Evolutionary conservation across 331 rosid species (phyloP).

Genomic region (Quercus tomentella): DNA sequence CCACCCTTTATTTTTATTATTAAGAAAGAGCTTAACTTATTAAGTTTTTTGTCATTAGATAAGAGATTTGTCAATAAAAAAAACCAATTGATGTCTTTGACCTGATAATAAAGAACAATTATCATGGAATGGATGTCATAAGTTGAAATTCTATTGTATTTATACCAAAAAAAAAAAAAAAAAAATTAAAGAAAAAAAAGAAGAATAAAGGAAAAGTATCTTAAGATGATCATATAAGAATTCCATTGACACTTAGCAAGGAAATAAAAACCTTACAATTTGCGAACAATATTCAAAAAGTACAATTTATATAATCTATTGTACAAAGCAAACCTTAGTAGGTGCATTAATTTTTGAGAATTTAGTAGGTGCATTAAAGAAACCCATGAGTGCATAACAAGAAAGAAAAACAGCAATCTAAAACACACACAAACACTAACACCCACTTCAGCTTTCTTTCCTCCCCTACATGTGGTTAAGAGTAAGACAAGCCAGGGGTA

Average conservation of each 20-base stretch:
- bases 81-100: no score
- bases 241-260: no score
- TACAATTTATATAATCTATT: constrained; percentile 22
- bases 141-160: no score
- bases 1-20: no score
- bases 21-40: no score
- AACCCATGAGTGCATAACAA: constrained; percentile 25
- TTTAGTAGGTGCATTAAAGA: constrained; percentile 18
- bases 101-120: no score
- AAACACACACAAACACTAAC: constrained; percentile 22
- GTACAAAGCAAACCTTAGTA: constrained; percentile 24
- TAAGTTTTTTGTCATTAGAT: no score
- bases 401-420: constrained; percentile 1
- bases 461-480: constrained; percentile 20
- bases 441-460: constrained; percentile 37
- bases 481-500: constrained; percentile 38
- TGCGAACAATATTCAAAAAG: constrained; percentile 6
- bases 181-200: no score
- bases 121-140: accelerated
- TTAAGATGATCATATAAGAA: neutral
- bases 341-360: no score
- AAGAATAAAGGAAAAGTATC: neutral
- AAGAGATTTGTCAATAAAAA: no score
- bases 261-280: no score
- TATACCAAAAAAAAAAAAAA: accelerated